phyloP scores from a whole-genome alignment of 2,329 filamentous ascomycete genomes.

The Scortechinia acanthostroma region DNA sequence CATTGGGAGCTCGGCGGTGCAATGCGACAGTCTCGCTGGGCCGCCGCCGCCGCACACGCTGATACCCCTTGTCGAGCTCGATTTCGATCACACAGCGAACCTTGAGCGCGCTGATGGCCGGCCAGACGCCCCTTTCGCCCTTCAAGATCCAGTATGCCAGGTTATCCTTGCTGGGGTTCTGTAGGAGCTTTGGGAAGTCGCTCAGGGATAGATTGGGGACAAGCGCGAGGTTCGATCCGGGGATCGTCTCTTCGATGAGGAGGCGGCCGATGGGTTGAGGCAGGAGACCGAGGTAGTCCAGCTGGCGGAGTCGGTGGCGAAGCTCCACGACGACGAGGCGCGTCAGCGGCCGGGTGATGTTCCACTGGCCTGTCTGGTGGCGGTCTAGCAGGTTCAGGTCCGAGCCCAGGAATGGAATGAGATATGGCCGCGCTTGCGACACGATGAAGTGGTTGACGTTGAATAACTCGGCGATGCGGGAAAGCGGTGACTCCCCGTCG shows the following conservation, averaged over 20 bases:
- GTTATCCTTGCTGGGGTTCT: slow-evolving; percentile 70
- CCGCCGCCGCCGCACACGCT: slow-evolving; percentile 56
- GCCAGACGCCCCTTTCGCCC: slow-evolving; percentile 86
- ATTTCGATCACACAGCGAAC: slow-evolving; percentile 80
- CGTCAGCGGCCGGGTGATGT: slow-evolving; percentile 48
- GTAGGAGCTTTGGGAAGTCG: slow-evolving; percentile 75
- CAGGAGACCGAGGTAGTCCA: slow-evolving; percentile 71
- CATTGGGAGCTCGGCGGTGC: not conserved
- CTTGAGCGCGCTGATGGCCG: slow-evolving; percentile 73
- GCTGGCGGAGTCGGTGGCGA: slow-evolving; percentile 72
- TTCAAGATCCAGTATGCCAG: slow-evolving; percentile 79
- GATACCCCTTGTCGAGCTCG: slow-evolving; percentile 79
- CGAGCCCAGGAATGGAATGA: slow-evolving; percentile 76
- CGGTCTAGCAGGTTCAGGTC: slow-evolving; percentile 72
- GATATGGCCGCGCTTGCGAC: slow-evolving; percentile 82
- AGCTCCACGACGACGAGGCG: slow-evolving; percentile 71
- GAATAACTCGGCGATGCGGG: slow-evolving; percentile 58
- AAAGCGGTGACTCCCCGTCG: slow-evolving; percentile 48
- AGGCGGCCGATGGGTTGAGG: slow-evolving; percentile 67
- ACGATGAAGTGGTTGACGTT: slow-evolving; percentile 87
- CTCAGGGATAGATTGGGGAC: slow-evolving; percentile 69
- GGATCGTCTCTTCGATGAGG: slow-evolving; percentile 75
- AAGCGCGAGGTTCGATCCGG: slow-evolving; percentile 71
- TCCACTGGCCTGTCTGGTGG: slow-evolving; percentile 48
- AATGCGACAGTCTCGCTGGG: not conserved